Evolutionary conservation across 139 green algal species (phyloP).

Genomic region (Auxenochlorella pyrenoidosa): DNA sequence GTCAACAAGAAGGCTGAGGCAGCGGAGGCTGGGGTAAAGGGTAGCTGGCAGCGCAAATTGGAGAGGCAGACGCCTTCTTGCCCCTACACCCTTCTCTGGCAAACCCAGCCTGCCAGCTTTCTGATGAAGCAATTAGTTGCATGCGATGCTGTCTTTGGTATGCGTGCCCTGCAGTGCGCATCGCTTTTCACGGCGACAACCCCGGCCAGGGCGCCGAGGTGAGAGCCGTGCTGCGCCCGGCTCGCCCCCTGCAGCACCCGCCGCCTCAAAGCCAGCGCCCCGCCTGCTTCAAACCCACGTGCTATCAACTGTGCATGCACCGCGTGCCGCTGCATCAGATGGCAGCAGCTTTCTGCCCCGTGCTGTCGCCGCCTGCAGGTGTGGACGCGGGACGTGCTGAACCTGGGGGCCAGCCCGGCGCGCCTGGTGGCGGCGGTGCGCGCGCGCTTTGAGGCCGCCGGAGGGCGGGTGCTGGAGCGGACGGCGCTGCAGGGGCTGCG

Average conservation of each 20-base stretch:
- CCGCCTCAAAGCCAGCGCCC: no score
- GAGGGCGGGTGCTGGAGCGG: slow-evolving; percentile 81
- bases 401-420: slow-evolving; percentile 89
- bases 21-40: no score
- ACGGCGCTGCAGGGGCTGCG: slow-evolving; percentile 52
- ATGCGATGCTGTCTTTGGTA: not conserved
- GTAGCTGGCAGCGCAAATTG: not conserved
- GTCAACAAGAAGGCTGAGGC: no score
- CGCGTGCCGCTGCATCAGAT: no score
- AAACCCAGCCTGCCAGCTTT: not conserved
- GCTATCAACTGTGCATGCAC: no score
- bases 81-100: not conserved
- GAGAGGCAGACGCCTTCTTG: not conserved
- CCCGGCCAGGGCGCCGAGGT: slow-evolving; percentile 53
- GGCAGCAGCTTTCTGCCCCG: no score
- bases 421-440: slow-evolving; percentile 53
- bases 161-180: slow-evolving; percentile 43
- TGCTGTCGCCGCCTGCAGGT: slow-evolving; percentile 48
- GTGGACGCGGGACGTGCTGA: slow-evolving; percentile 91
- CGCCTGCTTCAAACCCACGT: no score
- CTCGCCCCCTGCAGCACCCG: no score
- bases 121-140: no score
- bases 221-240: no score
- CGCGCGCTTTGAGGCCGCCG: slow-evolving; percentile 70
- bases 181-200: slow-evolving; percentile 58